A percentile compares a stretch with the other conserved stretches of the same genome.
These are phyloP conservation scores for Podospora bellae-mahoneyi DNA, from an alignment of 495 filamentous ascomycete genomes.

Conservation along the genomic window DNA sequence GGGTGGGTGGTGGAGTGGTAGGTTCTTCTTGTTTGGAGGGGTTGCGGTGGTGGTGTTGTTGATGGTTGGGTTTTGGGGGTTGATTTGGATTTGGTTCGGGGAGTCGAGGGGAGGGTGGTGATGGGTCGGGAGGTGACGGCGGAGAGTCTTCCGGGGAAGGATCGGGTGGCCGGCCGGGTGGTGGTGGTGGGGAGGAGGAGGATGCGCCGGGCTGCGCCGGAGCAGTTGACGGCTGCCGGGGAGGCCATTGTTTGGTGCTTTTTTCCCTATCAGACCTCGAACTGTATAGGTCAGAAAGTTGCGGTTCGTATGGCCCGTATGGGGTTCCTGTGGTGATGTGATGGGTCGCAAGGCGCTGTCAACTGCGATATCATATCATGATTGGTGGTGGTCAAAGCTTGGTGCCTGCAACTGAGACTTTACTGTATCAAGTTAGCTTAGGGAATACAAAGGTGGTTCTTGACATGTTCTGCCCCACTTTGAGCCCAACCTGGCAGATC, in stretches of 20 bases:
- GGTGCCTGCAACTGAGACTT: neutral
- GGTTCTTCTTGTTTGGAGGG: conserved; percentile 2
- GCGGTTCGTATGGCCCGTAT: neutral
- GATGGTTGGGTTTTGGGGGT: neutral
- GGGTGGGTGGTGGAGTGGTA: conserved; percentile 25
- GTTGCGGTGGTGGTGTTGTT: conserved; percentile 1
- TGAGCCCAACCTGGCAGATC: neutral
- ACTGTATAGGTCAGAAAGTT: neutral
- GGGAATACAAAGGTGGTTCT: neutral
- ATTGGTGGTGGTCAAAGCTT: neutral
- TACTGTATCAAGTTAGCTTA: conserved; percentile 11
- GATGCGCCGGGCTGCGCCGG: conserved; percentile 16
- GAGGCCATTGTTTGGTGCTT: neutral
- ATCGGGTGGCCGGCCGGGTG: conserved; percentile 1
- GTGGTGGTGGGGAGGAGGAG: conserved; percentile 13
- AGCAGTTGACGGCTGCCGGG: neutral
- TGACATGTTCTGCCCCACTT: neutral
- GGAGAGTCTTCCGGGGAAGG: neutral
- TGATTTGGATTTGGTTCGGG: neutral
- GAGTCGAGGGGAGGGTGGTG: neutral
- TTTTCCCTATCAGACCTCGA: neutral
- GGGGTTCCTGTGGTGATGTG: neutral
- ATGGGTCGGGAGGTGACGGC: conserved; percentile 6
- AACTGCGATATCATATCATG: neutral
- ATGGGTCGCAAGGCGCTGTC: neutral